Percentiles rank a stretch among this genome's conserved stretches.
phyloP scores from a whole-genome alignment of 371 early-diverging fungal genomes.

The Rhizopus delemar region DNA sequence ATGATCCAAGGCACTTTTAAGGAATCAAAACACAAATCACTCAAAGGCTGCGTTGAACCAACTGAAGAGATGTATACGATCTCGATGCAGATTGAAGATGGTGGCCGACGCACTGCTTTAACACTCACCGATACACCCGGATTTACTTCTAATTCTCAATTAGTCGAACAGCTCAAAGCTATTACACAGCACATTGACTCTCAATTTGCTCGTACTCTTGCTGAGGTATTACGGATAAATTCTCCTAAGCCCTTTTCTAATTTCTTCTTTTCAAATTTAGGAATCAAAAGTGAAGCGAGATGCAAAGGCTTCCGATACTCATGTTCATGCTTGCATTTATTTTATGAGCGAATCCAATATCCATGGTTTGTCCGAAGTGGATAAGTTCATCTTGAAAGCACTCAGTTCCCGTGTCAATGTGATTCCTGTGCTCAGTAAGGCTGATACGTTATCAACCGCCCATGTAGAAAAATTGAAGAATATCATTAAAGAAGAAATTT shows the following conservation, averaged over 20 bases:
- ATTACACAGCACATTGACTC: slow-evolving; percentile 66
- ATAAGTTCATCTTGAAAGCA: slow-evolving; percentile 82
- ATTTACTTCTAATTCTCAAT: slow-evolving; percentile 40
- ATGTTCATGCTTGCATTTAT: slow-evolving; percentile 94
- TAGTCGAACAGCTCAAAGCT: slow-evolving; percentile 54
- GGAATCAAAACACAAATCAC: slow-evolving; percentile 30
- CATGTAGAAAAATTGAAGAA: slow-evolving; percentile 84
- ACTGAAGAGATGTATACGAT: slow-evolving; percentile 54
- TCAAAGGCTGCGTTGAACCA: slow-evolving; percentile 30
- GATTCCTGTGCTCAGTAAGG: slow-evolving; percentile 96
- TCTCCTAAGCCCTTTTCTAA: background rate
- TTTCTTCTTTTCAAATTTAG: slow-evolving; percentile 49
- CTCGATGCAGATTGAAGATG: slow-evolving; percentile 73
- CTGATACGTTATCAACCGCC: slow-evolving; percentile 88
- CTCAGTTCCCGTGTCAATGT: slow-evolving; percentile 88
- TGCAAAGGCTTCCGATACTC: slow-evolving; percentile 76
- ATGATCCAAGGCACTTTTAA: slow-evolving; percentile 34
- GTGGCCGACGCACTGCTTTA: slow-evolving; percentile 72
- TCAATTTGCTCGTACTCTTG: slow-evolving; percentile 73
- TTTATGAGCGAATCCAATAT: slow-evolving; percentile 80
- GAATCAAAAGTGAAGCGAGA: slow-evolving; percentile 70
- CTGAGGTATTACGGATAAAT: slow-evolving; percentile 54
- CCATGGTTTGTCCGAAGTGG: slow-evolving; percentile 69
- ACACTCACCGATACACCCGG: slow-evolving; percentile 87
- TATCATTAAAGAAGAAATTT: slow-evolving; percentile 60